phyloP scores from a whole-genome alignment of 2,329 filamentous ascomycete genomes.

The Epicoccum sorghinum region DNA sequence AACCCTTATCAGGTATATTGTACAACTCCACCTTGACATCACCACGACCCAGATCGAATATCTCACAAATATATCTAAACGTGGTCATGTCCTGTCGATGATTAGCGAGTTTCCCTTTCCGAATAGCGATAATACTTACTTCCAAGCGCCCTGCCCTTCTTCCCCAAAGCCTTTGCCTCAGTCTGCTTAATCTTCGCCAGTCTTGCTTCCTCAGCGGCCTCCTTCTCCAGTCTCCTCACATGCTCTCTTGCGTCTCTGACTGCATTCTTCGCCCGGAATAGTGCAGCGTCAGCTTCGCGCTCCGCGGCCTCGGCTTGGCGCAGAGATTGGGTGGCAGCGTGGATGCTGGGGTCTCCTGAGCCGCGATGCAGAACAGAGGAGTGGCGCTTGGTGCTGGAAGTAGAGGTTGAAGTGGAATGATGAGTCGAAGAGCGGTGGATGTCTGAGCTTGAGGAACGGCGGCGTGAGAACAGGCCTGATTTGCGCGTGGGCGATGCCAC shows the following conservation, averaged over 20 bases:
- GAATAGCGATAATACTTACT: conserved; percentile 56
- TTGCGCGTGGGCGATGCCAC: conserved; percentile 30
- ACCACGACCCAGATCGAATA: not conserved
- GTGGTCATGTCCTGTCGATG: conserved; percentile 20
- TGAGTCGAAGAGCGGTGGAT: conserved; percentile 24
- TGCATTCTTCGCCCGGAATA: conserved; percentile 62
- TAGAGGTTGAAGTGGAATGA: conserved; percentile 25
- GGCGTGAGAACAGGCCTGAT: conserved; percentile 45
- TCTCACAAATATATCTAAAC: not conserved
- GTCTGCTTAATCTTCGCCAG: conserved; percentile 71
- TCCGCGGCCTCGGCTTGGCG: conserved; percentile 68
- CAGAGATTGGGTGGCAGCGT: conserved; percentile 66
- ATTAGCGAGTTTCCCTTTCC: not conserved
- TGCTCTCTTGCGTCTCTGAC: conserved; percentile 69
- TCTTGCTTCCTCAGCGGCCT: conserved; percentile 61
- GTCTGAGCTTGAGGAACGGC: conserved; percentile 42
- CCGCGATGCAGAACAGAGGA: conserved; percentile 50
- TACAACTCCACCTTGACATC: not conserved
- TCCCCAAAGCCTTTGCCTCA: conserved; percentile 68
- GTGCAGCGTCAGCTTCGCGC: conserved; percentile 67
- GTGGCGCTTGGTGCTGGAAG: conserved; percentile 36
- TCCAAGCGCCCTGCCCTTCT: conserved; percentile 72
- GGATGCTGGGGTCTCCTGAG: conserved; percentile 65
- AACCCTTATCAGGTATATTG: not conserved
- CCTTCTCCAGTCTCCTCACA: conserved; percentile 66